phyloP scores from a whole-genome alignment of 2,329 filamentous ascomycete genomes.

The Venturia pyrina region DNA sequence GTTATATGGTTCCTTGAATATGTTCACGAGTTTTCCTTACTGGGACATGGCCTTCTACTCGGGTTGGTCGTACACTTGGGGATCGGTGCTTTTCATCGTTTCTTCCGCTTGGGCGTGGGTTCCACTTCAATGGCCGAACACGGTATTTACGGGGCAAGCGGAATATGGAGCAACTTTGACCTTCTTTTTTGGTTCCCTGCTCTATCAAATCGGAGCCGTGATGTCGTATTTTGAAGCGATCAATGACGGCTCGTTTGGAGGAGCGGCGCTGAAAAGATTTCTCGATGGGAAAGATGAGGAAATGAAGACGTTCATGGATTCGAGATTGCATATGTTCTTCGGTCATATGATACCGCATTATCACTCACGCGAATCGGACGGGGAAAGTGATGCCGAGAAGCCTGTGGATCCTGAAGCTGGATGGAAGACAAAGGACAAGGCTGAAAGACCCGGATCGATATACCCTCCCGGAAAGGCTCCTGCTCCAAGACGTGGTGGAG shows the following conservation, averaged over 20 bases:
- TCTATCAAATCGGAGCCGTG: conserved; percentile 21
- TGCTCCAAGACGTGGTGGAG: conserved; percentile 16
- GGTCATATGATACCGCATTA: conserved; percentile 15
- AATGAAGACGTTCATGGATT: conserved; percentile 19
- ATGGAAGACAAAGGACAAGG: conserved; percentile 14
- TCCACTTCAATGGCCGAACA: conserved; percentile 16
- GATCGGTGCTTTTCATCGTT: conserved; percentile 20
- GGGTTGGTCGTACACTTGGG: conserved; percentile 19
- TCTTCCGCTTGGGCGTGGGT: conserved; percentile 18
- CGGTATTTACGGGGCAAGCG: conserved; percentile 14
- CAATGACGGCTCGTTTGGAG: conserved; percentile 22
- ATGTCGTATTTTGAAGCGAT: conserved; percentile 22
- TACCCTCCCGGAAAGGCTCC: conserved; percentile 14
- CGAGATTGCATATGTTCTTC: conserved; percentile 19
- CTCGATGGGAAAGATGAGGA: conserved; percentile 20
- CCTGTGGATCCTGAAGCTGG: conserved; percentile 15
- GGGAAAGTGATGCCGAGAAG: conserved; percentile 13
- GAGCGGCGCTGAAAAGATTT: conserved; percentile 19
- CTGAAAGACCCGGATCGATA: conserved; percentile 14
- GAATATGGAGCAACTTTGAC: conserved; percentile 17
- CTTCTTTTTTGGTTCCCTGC: conserved; percentile 20
- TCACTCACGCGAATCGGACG: conserved; percentile 10
- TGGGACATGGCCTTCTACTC: conserved; percentile 23
- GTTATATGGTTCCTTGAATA: conserved; percentile 13
- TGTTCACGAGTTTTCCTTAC: conserved; percentile 21